Evolutionary conservation across 805 yeast species (phyloP).

Genomic region (Starmerella cellae): DNA sequence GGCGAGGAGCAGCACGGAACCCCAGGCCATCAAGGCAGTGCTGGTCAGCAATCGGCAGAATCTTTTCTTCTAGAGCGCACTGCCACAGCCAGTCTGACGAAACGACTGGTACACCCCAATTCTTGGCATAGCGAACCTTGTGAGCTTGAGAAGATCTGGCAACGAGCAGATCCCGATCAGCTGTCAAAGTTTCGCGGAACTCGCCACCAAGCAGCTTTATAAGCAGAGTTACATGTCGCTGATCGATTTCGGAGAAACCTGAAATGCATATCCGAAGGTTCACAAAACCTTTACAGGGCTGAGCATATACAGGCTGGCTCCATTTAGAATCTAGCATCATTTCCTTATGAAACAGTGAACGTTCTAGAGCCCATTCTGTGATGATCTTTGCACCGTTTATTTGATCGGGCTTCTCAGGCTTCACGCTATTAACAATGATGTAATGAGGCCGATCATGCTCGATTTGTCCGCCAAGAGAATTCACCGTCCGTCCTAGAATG

Average conservation of each 20-base stretch:
- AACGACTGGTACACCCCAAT: constrained; percentile 31
- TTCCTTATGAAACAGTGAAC: constrained; percentile 47
- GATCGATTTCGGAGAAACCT: constrained; percentile 69
- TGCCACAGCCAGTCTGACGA: constrained; percentile 30
- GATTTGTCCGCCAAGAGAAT: constrained; percentile 34
- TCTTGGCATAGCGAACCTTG: constrained; percentile 26
- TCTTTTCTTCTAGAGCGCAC: constrained; percentile 24
- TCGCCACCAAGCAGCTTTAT: constrained; percentile 41
- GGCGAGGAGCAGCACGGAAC: constrained; percentile 7
- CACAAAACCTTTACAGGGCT: constrained; percentile 23
- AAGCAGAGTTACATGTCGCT: constrained; percentile 55
- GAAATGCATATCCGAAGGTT: constrained; percentile 39
- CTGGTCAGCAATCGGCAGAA: constrained; percentile 6
- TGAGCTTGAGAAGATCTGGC: constrained; percentile 20
- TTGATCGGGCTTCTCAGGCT: constrained; percentile 8
- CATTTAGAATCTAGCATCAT: constrained; percentile 41
- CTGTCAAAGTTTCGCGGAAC: constrained; percentile 37
- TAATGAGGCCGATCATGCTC: constrained; percentile 7
- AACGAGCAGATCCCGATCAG: constrained; percentile 43
- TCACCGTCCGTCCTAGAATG: constrained; percentile 33
- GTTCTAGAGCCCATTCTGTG: constrained; percentile 74
- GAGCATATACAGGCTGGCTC: constrained; percentile 34
- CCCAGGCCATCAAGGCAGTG: constrained; percentile 12
- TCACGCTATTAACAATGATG: constrained; percentile 22
- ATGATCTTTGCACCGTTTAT: constrained; percentile 28